Evolutionary conservation across 495 filamentous ascomycete species (phyloP), one percentile per base, ranked within the genome.

Genomic region (Penicillium goetzii): DNA sequence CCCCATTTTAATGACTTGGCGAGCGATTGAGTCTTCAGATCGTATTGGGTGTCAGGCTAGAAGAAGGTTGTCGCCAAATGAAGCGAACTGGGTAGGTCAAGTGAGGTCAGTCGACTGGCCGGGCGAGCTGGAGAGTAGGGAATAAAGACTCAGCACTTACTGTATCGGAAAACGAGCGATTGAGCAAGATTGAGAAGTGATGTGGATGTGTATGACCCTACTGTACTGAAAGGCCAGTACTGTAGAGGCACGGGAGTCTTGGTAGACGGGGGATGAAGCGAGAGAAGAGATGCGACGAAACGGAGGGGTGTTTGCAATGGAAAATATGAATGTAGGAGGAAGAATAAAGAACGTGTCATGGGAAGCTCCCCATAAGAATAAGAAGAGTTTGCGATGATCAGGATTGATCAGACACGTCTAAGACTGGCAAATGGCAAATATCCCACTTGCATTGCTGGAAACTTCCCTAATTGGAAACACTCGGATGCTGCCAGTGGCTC

Each of bases 1-100:
- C 28, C 52, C 67, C 76, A 80, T 81, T 1, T 30, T 72, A 47
- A 34, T 26, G 30, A 6, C 6, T 2, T 23, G 14, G 12, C 19
- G n/a, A 34, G n/a, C 3, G 32, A n/a, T 51, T 59, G 45, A 51
- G 28, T 3, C 10, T 10, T 9, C 10, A 21, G 45, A 25, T 34
- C 32, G 58, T 50, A 32, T 28, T 10, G 14, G 15, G 34, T 14
- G 47, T 30, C 47, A n/a, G 6, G 4, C n/a, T 10, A 15, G 47
- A 17, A 49, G 10, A 4, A 2, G 17, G 5, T 26, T 15, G 25
- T n/a, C 47, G 47, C 6, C 15, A 4, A n/a, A 25, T 14, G 45
- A 26, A 26, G 19, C 21, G 4, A 10, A 15, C 45, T 9, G 40
- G 17, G 0, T 5, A 9, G 23, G 45, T 15, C 4, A 26, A 4